Base-by-base conservation (phyloP, 495 filamentous ascomycete genomes). In the Penicillium longicatenatum region DNA sequence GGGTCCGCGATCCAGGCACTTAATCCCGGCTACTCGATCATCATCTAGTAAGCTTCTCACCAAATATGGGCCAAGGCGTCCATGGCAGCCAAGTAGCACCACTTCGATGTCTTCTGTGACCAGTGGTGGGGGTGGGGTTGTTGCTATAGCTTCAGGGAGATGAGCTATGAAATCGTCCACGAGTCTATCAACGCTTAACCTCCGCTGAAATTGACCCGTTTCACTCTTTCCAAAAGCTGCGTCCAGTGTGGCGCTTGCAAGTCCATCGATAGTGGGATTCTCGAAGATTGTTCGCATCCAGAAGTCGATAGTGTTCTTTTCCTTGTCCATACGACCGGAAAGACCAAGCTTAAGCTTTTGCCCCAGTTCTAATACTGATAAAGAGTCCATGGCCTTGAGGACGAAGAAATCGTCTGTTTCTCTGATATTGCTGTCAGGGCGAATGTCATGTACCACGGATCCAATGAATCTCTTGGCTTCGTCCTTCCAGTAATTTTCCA, bases 341-440 rank as follows among this genome's bases (percentile, higher is more conserved):
- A 61, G 54, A 37, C 59, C 37, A 9, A 61, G 50, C 26, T 55
- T 53, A 2, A 61, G 14, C 37, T 61, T 61, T 19, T 61, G 59
- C 4, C 54, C 59, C 5, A 61, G 59, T n/a, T 61, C 59, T 19
- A 61, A 19, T 14, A 57, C 59, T 2, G 59, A 53, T 7, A 61
- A 49, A 21, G 59, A 61, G 49, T 61, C 59, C 54, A 61, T 61
- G 16, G 59, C 54, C 14, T 54, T 57, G 26, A 49, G 22, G 19
- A 61, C 49, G 22, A 61, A 61, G 54, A 61, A 57, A 30, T 61
- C 59, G 30, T 61, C 59, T 6, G 30, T 61, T 19, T 61, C 59
- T 54, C 45, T 50, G 17, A 61, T 11, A 0, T 42, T 48, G 10
- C 43, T 49, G 17, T 61, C 59, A 9, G 59, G 50, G 7, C 45